Conservation (phyloP, 1,284 basidiomycete species). For the Puccinia horiana region DNA sequence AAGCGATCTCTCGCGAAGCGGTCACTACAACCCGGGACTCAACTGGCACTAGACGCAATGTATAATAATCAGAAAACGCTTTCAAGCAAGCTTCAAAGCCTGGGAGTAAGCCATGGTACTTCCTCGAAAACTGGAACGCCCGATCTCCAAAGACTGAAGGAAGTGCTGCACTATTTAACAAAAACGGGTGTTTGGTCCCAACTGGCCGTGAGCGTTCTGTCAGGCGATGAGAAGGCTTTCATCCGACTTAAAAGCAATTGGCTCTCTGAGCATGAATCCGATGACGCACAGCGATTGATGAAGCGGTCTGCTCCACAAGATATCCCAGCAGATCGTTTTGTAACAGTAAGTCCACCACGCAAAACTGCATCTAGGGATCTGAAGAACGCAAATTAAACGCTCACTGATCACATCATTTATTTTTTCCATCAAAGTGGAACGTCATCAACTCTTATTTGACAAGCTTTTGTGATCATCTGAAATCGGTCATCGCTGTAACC, state of each 20-base stretch:
- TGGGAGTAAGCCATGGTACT: background rate
- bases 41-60: background rate
- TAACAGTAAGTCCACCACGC: conserved; percentile 19
- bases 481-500: conserved; percentile 25
- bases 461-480: conserved; percentile 41
- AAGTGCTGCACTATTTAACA: background rate
- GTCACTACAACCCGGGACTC: background rate
- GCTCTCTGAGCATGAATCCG: background rate
- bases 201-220: background rate
- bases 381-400: background rate
- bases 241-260: background rate
- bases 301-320: conserved; percentile 21
- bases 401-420: background rate
- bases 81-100: conserved; percentile 5
- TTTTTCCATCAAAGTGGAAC: conserved; percentile 18
- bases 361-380: background rate
- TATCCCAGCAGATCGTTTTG: conserved; percentile 36
- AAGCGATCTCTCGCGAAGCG: conserved; percentile 23
- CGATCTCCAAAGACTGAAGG: background rate
- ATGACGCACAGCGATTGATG: conserved; percentile 9
- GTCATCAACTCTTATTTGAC: conserved; percentile 32
- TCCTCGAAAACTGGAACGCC: background rate
- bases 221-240: conserved; percentile 10
- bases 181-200: conserved; percentile 1
- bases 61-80: background rate